Base-by-base conservation (phyloP, 176 grass and related monocot genomes). In the Aechmea fasciata region DNA sequence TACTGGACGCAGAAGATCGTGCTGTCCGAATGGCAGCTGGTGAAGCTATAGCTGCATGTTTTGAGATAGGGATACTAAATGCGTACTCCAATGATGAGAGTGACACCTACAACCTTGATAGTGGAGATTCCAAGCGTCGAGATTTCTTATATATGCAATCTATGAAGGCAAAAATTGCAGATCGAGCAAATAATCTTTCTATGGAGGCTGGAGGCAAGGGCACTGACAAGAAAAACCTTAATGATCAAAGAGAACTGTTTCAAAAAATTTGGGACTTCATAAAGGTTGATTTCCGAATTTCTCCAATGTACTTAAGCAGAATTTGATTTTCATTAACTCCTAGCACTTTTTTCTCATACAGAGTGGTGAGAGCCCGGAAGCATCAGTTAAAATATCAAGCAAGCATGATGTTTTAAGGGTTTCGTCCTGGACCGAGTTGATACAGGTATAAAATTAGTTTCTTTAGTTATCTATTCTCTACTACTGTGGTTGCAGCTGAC, bases 141-240 rank as follows among this genome's bases (percentile, higher is more conserved):
- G 74, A 83, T 52, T 87, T 87, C 72, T 65, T 88, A 48, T 83
- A 97, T 76, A 83, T 93, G 89, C 89, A 87, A 87, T 81, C 59
- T 49, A 77, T 99, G 80, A 93, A 90, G 83, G 87, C 84, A 41
- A 99, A 99, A 72, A 91, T 99, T 77, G 78, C 80, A 51, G 77
- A 69, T 53, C 80, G 83, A 73, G 87, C 85, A 15, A 78, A 77
- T 13, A 83, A 78, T 57, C 89, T 99, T 47, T 83, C 94, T 64
- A 69, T 68, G 24, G 94, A 99, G 57, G 94, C 94, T 14, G 89
- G 94, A 22, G 89, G 89, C 1, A 99, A 99, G 80, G 94, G 86
- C 41, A 75, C 94, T 73, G 94, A 99, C 70, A 99, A 99, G 77
- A 99, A 99, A 62, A 99, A 99, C 65, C 88, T 97, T 48, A 81